phyloP scores from a whole-genome alignment of 306 rosid genomes.

The Corylus americana region DNA sequence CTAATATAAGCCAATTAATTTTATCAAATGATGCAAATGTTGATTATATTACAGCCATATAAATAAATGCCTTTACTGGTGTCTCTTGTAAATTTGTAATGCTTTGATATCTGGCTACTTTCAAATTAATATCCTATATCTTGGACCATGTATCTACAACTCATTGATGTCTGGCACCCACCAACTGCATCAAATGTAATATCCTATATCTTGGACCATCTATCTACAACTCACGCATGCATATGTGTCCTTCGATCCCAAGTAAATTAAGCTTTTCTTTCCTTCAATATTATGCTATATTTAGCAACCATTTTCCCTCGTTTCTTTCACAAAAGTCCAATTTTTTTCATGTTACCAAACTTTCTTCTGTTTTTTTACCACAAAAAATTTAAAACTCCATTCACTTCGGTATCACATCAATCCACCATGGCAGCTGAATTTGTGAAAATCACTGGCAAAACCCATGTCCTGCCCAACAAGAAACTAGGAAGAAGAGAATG shows the following conservation, averaged over 20 bases:
- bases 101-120: no score
- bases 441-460: conserved; percentile 51
- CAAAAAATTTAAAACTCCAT: background rate
- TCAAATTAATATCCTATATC: no score
- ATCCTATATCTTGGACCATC: conserved; percentile 32
- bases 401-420: background rate
- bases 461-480: conserved; percentile 60
- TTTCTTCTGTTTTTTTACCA: no score
- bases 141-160: no score
- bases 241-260: background rate
- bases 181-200: conserved; percentile 32
- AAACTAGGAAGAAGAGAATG: conserved; percentile 67
- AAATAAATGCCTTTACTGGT: no score
- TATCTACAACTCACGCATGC: background rate
- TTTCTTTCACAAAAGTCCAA: no score
- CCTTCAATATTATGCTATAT: background rate
- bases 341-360: no score
- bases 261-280: background rate
- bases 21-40: no score
- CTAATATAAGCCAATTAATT: no score
- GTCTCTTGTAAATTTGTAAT: no score
- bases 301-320: no score
- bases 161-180: background rate
- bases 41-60: no score
- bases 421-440: conserved; percentile 46